phyloP scores from a whole-genome alignment of 139 green algal genomes.

The Haematococcus lacustris region DNA sequence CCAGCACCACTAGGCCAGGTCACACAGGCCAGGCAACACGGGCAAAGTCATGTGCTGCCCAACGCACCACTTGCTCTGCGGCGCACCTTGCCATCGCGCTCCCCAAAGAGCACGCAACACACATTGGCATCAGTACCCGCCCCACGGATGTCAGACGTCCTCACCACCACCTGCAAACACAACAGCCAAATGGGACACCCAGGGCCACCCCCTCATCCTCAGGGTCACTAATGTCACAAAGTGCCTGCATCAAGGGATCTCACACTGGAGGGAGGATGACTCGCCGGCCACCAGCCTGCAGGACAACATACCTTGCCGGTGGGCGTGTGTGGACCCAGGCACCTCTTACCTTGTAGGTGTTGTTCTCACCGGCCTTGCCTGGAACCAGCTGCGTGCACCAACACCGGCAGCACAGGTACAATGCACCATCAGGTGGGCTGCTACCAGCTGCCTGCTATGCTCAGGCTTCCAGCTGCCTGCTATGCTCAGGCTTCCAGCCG shows the following conservation, averaged over 20 bases:
- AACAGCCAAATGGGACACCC: not conserved
- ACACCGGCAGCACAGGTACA: too few relatives aligned
- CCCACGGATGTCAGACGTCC: conserved; percentile 44
- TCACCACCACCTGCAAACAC: conserved; percentile 26
- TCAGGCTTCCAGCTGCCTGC: too few relatives aligned
- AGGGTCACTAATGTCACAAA: not conserved
- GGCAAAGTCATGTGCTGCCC: not conserved
- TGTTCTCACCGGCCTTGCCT: conserved; percentile 27
- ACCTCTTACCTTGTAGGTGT: conserved; percentile 31
- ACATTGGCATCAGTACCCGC: conserved; percentile 54
- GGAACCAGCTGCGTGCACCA: conserved; percentile 44
- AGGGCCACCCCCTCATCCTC: too few relatives aligned
- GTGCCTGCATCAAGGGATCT: not conserved
- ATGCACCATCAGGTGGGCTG: too few relatives aligned
- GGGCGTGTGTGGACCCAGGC: not conserved
- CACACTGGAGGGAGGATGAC: not conserved
- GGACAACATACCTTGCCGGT: not conserved
- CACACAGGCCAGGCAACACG: not conserved
- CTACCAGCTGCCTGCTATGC: too few relatives aligned
- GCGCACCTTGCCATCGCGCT: conserved; percentile 18
- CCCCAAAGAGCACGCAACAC: conserved; percentile 40
- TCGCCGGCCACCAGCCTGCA: not conserved
- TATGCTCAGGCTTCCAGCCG: too few relatives aligned
- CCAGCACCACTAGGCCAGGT: not conserved
- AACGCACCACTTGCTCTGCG: not conserved